phyloP scores from a whole-genome alignment of 1,284 basidiomycete species.

The Rhizopogon hawkerae region DNA sequence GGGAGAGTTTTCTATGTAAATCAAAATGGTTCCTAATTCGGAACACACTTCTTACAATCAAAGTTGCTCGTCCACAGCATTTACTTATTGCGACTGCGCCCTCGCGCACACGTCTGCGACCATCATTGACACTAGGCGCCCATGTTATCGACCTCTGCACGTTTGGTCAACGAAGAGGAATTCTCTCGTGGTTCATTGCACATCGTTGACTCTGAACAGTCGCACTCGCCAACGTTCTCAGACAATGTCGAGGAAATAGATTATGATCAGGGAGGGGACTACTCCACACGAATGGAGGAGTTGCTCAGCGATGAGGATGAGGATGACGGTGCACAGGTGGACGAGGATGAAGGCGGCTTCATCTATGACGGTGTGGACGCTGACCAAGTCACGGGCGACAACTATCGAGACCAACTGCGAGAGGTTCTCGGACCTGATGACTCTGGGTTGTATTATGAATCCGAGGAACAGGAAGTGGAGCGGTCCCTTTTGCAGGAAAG shows the following conservation, averaged over 20 bases:
- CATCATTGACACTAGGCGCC: neutral
- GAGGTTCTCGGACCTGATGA: conserved; percentile 65
- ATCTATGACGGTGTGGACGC: conserved; percentile 66
- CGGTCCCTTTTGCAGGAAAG: conserved; percentile 34
- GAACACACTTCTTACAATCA: neutral
- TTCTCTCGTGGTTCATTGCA: neutral
- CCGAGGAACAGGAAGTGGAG: conserved; percentile 41
- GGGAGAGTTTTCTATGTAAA: no score
- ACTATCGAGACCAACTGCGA: conserved; percentile 59
- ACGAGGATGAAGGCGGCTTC: conserved; percentile 54
- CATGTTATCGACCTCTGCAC: neutral
- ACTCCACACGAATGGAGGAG: conserved; percentile 67
- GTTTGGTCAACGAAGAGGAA: neutral
- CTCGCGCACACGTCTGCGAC: neutral
- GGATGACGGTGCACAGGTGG: conserved; percentile 28
- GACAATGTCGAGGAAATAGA: conserved; percentile 26
- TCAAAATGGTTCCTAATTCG: neutral
- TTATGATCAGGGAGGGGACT: conserved; percentile 42
- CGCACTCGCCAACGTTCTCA: conserved; percentile 16
- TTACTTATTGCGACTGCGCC: no score
- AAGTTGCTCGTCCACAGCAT: no score
- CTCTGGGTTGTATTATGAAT: conserved; percentile 37
- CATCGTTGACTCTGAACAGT: neutral
- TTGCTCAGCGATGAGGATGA: conserved; percentile 47
- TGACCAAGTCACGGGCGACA: conserved; percentile 30